phyloP scores from a whole-genome alignment of 2,329 filamentous ascomycete genomes.

The Sporothrix curviconia region DNA sequence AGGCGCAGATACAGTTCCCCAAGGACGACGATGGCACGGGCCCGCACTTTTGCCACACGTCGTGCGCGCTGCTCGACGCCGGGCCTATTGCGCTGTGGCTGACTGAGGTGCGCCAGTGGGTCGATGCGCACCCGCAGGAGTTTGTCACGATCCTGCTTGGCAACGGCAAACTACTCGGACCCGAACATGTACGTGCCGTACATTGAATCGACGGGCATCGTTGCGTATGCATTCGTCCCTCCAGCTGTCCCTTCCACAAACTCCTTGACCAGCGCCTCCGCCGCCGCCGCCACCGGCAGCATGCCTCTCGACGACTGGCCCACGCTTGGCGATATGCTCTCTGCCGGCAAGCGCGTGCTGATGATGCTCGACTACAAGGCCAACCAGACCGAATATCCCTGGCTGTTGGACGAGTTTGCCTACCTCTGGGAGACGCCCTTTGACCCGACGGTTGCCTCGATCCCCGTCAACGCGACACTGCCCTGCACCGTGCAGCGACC shows the following conservation, averaged over 20 bases:
- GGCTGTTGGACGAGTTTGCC: conserved; percentile 79
- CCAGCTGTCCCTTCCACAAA: conserved; percentile 26
- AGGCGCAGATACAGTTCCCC: conserved; percentile 56
- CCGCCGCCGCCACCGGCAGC: no score
- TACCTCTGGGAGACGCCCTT: conserved; percentile 92
- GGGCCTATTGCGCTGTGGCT: conserved; percentile 74
- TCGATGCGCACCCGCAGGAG: conserved; percentile 71
- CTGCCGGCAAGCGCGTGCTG: conserved; percentile 62
- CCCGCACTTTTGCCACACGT: conserved; percentile 77
- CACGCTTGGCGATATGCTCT: conserved; percentile 69
- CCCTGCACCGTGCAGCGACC: conserved; percentile 76
- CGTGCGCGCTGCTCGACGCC: conserved; percentile 72
- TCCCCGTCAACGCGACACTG: conserved; percentile 47
- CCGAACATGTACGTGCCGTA: conserved; percentile 58
- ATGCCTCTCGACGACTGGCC: conserved; percentile 72
- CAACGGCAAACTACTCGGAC: conserved; percentile 69
- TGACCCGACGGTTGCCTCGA: conserved; percentile 42
- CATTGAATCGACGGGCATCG: conserved; percentile 65
- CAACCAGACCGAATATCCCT: conserved; percentile 71
- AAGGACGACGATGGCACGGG: conserved; percentile 38
- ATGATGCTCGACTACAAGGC: conserved; percentile 82
- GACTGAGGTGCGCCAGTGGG: conserved; percentile 62
- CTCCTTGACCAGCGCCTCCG: no score
- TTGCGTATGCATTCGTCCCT: conserved; percentile 67
- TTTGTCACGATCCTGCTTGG: conserved; percentile 81